phyloP scores from a whole-genome alignment of 805 yeast genomes.

The Metschnikowia similis region DNA sequence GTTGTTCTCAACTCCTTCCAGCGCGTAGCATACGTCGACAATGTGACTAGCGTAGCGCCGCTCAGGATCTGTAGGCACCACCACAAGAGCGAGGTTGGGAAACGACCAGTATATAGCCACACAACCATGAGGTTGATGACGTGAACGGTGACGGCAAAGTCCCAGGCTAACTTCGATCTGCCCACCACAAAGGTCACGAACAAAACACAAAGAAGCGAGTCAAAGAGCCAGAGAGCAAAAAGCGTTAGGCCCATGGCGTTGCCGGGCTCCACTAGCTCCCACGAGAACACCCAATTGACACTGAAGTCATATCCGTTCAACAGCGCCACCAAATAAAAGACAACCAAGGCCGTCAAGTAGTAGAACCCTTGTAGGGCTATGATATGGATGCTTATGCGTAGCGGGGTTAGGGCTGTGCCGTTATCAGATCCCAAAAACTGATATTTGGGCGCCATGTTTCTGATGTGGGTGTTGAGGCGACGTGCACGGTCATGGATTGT shows the following conservation, averaged over 20 bases:
- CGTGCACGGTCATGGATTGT: background rate
- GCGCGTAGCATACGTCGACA: conserved; percentile 86
- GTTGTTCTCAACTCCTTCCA: conserved; percentile 90
- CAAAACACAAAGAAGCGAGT: conserved; percentile 75
- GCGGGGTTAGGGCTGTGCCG: conserved; percentile 9
- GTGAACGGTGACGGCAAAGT: conserved; percentile 92
- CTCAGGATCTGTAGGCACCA: conserved; percentile 75
- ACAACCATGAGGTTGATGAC: conserved; percentile 69
- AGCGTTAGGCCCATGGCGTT: conserved; percentile 79
- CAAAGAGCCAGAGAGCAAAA: conserved; percentile 74
- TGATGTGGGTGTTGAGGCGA: background rate
- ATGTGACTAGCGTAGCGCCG: conserved; percentile 60
- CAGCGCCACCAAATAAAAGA: conserved; percentile 62
- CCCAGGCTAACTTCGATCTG: conserved; percentile 91
- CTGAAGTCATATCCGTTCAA: conserved; percentile 69
- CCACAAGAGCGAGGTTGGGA: conserved; percentile 78
- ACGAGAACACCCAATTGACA: conserved; percentile 70
- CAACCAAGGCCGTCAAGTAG: conserved; percentile 64
- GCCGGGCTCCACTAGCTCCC: conserved; percentile 68
- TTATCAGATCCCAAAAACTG: conserved; percentile 9
- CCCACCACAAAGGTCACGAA: conserved; percentile 88
- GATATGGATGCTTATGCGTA: conserved; percentile 51
- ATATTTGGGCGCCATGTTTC: conserved; percentile 6
- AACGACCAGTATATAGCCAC: conserved; percentile 56
- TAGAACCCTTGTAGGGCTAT: conserved; percentile 73